Percentiles rank a stretch among this genome's conserved stretches.
These are phyloP conservation scores for Psidium guajava DNA, from an alignment of 345 rosid genomes.

Conservation along the genomic window DNA sequence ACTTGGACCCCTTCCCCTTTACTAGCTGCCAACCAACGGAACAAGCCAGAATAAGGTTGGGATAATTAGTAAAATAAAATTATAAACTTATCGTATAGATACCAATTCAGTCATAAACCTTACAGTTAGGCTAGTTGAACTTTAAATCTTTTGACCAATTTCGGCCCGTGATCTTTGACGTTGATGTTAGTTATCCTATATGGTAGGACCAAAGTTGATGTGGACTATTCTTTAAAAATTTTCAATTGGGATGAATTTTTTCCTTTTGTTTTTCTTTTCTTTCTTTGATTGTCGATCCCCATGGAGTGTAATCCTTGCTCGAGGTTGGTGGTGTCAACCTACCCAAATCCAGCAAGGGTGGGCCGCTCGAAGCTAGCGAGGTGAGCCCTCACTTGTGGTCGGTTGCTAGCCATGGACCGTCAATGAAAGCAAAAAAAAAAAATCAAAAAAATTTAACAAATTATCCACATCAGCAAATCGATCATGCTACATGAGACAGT, in stretches of 20 bases:
- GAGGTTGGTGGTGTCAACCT: too few species aligned
- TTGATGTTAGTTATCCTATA: rapidly evolving
- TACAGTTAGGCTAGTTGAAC: background rate
- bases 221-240: background rate
- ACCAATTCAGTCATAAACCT: background rate
- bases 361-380: background rate
- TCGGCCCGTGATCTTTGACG: rapidly evolving
- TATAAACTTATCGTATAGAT: background rate
- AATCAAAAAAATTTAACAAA: background rate
- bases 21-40: background rate
- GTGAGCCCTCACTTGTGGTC: background rate
- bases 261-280: background rate
- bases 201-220: rapidly evolving
- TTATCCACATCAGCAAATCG: rapidly evolving
- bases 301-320: background rate
- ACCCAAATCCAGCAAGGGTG: too few species aligned
- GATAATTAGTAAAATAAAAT: background rate
- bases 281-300: background rate
- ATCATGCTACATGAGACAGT: rapidly evolving
- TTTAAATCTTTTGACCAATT: background rate
- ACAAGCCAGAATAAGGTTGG: background rate
- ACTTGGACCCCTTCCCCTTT: background rate
- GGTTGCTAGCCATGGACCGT: background rate
- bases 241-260: background rate
- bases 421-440: background rate